A percentile compares a stretch with the other conserved stretches of the same genome.
These are phyloP conservation scores for Botryosphaeria dothidea DNA, from an alignment of 2,329 filamentous ascomycete species.

Conservation along the genomic window DNA sequence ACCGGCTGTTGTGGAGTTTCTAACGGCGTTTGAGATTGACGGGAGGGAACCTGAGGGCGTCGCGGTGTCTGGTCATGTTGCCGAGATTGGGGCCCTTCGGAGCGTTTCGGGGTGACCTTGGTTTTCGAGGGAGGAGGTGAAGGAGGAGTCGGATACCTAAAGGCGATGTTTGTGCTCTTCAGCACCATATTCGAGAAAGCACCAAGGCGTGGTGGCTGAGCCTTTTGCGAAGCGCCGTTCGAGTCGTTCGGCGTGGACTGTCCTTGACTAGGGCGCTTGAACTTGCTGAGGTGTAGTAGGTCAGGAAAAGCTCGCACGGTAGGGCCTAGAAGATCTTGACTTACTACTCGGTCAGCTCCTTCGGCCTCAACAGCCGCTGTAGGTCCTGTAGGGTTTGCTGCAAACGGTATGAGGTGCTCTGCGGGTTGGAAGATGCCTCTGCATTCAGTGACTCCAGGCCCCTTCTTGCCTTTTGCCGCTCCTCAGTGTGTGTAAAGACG, in stretches of 20 bases:
- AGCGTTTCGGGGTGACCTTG: background rate
- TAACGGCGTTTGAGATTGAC: background rate
- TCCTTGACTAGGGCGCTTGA: conserved; percentile 34
- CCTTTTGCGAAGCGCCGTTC: background rate
- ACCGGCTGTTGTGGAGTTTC: background rate
- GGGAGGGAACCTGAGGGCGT: background rate
- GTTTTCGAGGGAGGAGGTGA: background rate
- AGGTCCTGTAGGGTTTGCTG: conserved; percentile 74
- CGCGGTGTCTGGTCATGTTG: background rate
- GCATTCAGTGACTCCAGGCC: conserved; percentile 69
- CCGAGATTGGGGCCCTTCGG: background rate
- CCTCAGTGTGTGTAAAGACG: conserved; percentile 38
- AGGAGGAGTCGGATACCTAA: conserved; percentile 28
- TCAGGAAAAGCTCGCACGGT: background rate
- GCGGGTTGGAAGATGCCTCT: conserved; percentile 63
- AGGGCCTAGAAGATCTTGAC: conserved; percentile 24
- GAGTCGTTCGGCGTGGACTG: conserved; percentile 14
- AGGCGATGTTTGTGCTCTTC: conserved; percentile 40
- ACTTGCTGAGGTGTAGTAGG: background rate
- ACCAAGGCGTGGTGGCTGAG: conserved; percentile 38
- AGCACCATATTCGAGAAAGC: conserved; percentile 58
- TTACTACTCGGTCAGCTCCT: conserved; percentile 71
- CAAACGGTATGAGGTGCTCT: conserved; percentile 63
- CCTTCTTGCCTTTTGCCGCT: conserved; percentile 53
- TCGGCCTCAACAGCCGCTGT: conserved; percentile 69